Evolutionary conservation across 495 filamentous ascomycete species (phyloP), one percentile per base, ranked within the genome.

Genomic region (Melanomma pulvis-pyrius): DNA sequence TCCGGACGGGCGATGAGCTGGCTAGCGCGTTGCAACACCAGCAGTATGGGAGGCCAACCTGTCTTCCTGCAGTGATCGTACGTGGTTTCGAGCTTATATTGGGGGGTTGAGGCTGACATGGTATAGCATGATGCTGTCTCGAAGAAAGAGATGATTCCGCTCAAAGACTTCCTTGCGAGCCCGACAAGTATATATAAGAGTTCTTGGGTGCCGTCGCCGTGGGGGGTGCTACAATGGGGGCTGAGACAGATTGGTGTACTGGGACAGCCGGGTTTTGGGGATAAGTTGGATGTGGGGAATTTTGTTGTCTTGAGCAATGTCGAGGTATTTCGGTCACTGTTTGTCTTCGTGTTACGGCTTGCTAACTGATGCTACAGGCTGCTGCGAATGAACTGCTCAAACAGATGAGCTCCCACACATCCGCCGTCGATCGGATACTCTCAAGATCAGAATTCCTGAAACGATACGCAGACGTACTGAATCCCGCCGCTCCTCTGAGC

Each of bases 1-100:
- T 98, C 9, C 80, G 81, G 30, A 83, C 88, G 22, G 87, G 90
- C 71, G 86, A 92, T 47, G 80, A 84, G 30, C 81, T 98, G 0
- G 73, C 90, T 15, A 82, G 83, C 30, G 87, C 86, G 19, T 78
- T 98, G 65, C 89, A 93, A 70, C 87, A 82, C 17, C 83, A 85
- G 49, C 87, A 96, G 74, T 96, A 84, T 79, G 96, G 94, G 21
- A 82, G 87, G 24, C 94, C 94, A 21, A 81, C 93, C n/a, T 91
- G 89, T 8, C 78, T 98, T 2, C 89, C 87, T 1, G 83, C 87
- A 24, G 94, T 93, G 44, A 79, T 98, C 72, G 85, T 87, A 79
- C 32, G 81, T 75, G 52, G 19, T 49, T 19, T 47, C 39, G 2
- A 47, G 6, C 21, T 19, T 60, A 29, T 25, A 7, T 13, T 4